phyloP scores from a whole-genome alignment of 2,329 filamentous ascomycete genomes.

The Phoma herbarum region DNA sequence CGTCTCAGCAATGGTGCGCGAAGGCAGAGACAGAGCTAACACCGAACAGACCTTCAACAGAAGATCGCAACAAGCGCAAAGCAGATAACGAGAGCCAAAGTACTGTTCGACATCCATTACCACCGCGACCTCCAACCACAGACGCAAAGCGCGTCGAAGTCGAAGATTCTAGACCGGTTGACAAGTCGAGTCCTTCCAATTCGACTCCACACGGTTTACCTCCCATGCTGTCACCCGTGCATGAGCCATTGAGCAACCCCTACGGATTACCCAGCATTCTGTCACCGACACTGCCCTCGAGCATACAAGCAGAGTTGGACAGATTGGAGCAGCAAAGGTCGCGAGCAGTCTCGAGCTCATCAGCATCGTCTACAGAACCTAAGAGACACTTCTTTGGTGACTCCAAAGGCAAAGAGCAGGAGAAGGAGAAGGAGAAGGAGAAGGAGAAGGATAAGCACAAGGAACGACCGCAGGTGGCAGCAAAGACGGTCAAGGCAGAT shows the following conservation, averaged over 20 bases:
- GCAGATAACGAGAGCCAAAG: slow-evolving; percentile 28
- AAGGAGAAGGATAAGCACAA: neutral
- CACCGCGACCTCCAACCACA: slow-evolving; percentile 24
- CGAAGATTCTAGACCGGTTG: slow-evolving; percentile 44
- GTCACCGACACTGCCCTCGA: slow-evolving; percentile 66
- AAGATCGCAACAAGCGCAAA: slow-evolving; percentile 30
- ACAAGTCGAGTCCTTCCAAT: slow-evolving; percentile 41
- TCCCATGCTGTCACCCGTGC: slow-evolving; percentile 51
- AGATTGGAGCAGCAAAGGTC: slow-evolving; percentile 51
- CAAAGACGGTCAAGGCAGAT: slow-evolving; percentile 32
- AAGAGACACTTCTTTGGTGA: slow-evolving; percentile 38
- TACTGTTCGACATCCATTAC: slow-evolving; percentile 19
- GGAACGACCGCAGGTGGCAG: slow-evolving; percentile 27
- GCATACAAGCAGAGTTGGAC: slow-evolving; percentile 63
- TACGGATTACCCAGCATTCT: slow-evolving; percentile 61
- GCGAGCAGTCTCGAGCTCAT: slow-evolving; percentile 48
- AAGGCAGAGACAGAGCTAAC: slow-evolving; percentile 25
- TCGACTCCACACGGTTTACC: slow-evolving; percentile 51
- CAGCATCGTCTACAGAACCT: slow-evolving; percentile 45
- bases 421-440: slow-evolving; percentile 21
- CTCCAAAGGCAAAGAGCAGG: slow-evolving; percentile 21
- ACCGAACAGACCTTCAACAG: slow-evolving; percentile 28
- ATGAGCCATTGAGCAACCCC: slow-evolving; percentile 52
- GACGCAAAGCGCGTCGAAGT: slow-evolving; percentile 51
- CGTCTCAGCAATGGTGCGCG: neutral